Base-by-base conservation (phyloP, 495 filamentous ascomycete species). In the Glonium stellatum region DNA sequence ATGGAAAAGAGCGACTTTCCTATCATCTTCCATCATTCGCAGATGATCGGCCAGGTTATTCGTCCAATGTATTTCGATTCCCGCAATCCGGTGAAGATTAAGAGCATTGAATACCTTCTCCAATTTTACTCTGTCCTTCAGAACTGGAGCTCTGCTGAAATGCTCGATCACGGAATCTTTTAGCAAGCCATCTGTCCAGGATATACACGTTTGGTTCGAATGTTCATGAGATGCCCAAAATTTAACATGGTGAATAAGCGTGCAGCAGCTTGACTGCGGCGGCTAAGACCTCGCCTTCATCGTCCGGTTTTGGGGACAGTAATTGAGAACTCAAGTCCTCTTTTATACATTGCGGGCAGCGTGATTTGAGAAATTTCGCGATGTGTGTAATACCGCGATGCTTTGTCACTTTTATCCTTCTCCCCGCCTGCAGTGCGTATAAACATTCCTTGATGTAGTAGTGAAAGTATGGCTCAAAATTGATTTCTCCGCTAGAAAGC, bases 41-140 rank as follows among this genome's bases (percentile, higher is more conserved):
- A 81, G 66, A 64, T 81, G 79, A 53, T 80, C 75, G 0, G 68
- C 64, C 4, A 80, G 53, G 44, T 80, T 78, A 44, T 68, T 55
- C 10, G 79, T 81, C 72, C 70, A 75, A 15, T 47, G 13, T 11
- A 80, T 69, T 37, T 69, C 57, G 25, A 79, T 61, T 3, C 76
- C 76, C 4, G 61, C 77, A 44, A 78, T 73, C 1, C 67, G 57
- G 18, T 47, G 34, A 19, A 75, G 35, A 54, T 71, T 74, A 4
- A 37, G 44, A 3, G 68, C 71, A 11, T 59, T 73, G 58, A 75
- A 74, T 11, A 57, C 50, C 50, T 57, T 66, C 0, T 67, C 64
- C 4, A 62, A 42, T 36, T 47, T 62, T 0, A 62, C 19, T 0
- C 53, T 21, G 0, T 61, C 59, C 23, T 49, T 35, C 3, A 19